Evolutionary conservation across 225 moss, liverwort and hornwort genomes (phyloP).

Genomic region (Bryoerythrophyllum caledonicum): DNA sequence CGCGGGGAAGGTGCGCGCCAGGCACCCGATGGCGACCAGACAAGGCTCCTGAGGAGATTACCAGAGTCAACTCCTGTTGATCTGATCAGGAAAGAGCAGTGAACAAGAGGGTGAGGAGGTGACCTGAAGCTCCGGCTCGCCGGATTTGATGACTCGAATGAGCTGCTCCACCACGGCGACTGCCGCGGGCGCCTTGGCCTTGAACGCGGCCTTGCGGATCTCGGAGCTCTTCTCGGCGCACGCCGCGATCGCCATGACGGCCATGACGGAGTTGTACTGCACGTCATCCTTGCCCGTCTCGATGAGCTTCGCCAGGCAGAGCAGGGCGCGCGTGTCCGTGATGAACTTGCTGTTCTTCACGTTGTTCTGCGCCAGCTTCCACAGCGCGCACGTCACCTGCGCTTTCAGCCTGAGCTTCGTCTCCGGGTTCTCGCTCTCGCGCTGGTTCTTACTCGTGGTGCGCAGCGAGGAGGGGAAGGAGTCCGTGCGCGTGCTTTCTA

Average conservation of each 20-base stretch:
- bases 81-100: too few relatives aligned
- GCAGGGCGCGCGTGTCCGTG: slow-evolving; percentile 72
- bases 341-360: slow-evolving; percentile 75
- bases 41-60: slow-evolving; percentile 36
- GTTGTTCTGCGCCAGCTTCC: slow-evolving; percentile 71
- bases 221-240: slow-evolving; percentile 65
- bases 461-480: slow-evolving; percentile 34
- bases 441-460: slow-evolving; percentile 49
- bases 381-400: slow-evolving; percentile 66
- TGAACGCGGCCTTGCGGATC: slow-evolving; percentile 71
- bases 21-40: slow-evolving; percentile 32
- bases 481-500: slow-evolving; percentile 9
- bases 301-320: slow-evolving; percentile 80
- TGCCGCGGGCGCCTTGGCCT: slow-evolving; percentile 72
- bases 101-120: background rate
- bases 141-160: slow-evolving; percentile 57
- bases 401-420: slow-evolving; percentile 65
- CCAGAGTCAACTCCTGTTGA: too few relatives aligned
- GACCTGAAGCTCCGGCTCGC: slow-evolving; percentile 59
- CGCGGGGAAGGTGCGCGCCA: slow-evolving; percentile 40
- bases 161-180: slow-evolving; percentile 78
- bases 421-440: slow-evolving; percentile 67
- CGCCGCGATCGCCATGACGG: slow-evolving; percentile 67
- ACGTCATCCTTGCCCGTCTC: slow-evolving; percentile 67
- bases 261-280: slow-evolving; percentile 60